Evolutionary conservation across 768 basidiomycete genomes (phyloP).

Genomic region (Rhodosporidiobolus odoratus): DNA sequence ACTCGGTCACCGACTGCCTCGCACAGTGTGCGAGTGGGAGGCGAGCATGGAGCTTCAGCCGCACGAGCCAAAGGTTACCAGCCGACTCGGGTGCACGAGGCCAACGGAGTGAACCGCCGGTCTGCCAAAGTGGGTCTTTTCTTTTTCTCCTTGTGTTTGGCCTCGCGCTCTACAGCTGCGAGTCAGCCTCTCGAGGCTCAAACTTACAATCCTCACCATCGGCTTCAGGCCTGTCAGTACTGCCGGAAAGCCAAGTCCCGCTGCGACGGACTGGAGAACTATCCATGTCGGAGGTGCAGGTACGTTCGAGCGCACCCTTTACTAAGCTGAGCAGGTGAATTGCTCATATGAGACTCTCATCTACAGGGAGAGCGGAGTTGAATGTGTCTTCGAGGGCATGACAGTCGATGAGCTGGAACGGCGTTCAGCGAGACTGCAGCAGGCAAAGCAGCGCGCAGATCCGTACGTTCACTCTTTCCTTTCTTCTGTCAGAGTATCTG

Average conservation of each 20-base stretch:
- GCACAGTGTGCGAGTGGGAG: too few relatives aligned
- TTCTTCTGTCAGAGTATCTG: background rate
- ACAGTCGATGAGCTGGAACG: constrained; percentile 1
- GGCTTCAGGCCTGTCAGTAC: constrained; percentile 3
- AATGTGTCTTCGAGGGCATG: constrained; percentile 31
- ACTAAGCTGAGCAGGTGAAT: background rate
- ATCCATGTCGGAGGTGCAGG: constrained; percentile 5
- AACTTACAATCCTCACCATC: too few relatives aligned
- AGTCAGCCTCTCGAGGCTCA: too few relatives aligned
- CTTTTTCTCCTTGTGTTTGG: too few relatives aligned
- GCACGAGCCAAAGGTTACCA: too few relatives aligned
- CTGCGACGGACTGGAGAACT: constrained; percentile 19
- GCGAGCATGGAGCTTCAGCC: too few relatives aligned
- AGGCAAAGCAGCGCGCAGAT: background rate
- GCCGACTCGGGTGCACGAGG: too few relatives aligned
- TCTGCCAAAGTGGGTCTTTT: too few relatives aligned
- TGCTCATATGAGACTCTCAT: background rate
- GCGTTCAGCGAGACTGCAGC: background rate
- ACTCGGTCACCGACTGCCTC: too few relatives aligned
- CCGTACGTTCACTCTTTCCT: background rate
- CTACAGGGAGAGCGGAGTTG: constrained; percentile 25
- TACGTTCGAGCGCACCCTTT: background rate
- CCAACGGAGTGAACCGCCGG: too few relatives aligned
- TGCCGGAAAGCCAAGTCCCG: constrained; percentile 11
- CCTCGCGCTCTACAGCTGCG: too few relatives aligned